phyloP scores from a whole-genome alignment of 805 yeast genomes.

The Nakazawaea pomicola region DNA sequence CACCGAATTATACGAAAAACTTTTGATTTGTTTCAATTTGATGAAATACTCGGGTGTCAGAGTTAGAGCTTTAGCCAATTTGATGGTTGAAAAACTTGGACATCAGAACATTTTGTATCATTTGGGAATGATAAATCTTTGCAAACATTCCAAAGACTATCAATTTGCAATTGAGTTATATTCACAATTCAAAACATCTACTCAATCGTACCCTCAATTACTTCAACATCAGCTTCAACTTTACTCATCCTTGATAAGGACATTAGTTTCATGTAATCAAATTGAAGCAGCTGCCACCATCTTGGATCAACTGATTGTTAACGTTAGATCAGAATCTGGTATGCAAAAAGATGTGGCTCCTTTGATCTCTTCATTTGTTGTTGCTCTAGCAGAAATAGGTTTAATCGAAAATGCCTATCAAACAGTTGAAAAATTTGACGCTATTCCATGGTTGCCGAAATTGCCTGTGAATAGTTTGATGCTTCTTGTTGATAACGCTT shows the following conservation, averaged over 20 bases:
- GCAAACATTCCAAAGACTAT: slow-evolving; percentile 9
- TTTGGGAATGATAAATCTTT: slow-evolving; percentile 9
- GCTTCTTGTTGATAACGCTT: slow-evolving; percentile 20
- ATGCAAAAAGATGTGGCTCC: slow-evolving; percentile 11
- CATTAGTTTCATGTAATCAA: slow-evolving; percentile 48
- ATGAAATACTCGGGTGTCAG: slow-evolving; percentile 16
- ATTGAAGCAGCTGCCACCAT: slow-evolving; percentile 47
- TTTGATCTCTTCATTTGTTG: slow-evolving; percentile 23
- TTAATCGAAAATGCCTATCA: slow-evolving; percentile 21
- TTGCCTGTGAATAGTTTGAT: slow-evolving; percentile 23
- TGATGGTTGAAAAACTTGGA: slow-evolving; percentile 23
- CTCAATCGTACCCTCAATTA: slow-evolving; percentile 4
- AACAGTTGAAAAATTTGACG: slow-evolving; percentile 22
- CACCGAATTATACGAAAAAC: slow-evolving; percentile 29
- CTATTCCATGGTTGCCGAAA: slow-evolving; percentile 29
- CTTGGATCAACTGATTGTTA: slow-evolving; percentile 48
- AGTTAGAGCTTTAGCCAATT: slow-evolving; percentile 23
- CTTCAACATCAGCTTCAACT: slow-evolving; percentile 37
- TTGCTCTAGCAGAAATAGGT: slow-evolving; percentile 21
- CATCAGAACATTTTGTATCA: slow-evolving; percentile 8
- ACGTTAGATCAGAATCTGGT: slow-evolving; percentile 30
- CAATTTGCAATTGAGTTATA: slow-evolving; percentile 22
- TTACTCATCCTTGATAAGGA: slow-evolving; percentile 46
- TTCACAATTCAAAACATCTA: slow-evolving; percentile 29
- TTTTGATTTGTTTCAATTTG: slow-evolving; percentile 20